Conservation (phyloP, 148 eudicot species). For the Rhododendron simsii region DNA sequence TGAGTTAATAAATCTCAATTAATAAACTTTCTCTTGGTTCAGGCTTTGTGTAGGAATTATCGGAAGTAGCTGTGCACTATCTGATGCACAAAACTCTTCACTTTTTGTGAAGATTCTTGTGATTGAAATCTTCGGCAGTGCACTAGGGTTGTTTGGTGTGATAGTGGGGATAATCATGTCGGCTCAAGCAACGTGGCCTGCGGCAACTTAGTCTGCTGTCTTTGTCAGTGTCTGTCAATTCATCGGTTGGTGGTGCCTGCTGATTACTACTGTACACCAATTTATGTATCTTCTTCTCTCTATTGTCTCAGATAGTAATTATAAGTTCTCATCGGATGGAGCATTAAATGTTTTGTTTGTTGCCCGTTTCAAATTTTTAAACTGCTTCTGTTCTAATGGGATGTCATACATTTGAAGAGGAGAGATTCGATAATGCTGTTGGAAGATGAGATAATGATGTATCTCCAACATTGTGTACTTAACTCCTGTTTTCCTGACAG, state of each 20-base stretch:
- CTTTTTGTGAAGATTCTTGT: slow-evolving; percentile 95
- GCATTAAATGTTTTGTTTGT: not conserved
- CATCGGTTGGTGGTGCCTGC: not conserved
- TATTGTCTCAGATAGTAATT: not conserved
- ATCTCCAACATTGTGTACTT: not conserved
- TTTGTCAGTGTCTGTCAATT: not conserved
- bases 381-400: not conserved
- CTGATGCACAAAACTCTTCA: slow-evolving; percentile 96
- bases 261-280: not conserved
- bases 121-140: slow-evolving; percentile 95
- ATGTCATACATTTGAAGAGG: not conserved
- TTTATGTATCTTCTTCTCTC: not conserved
- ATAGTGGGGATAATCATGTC: slow-evolving; percentile 99
- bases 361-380: not conserved
- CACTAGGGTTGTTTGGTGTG: slow-evolving; percentile 95
- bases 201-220: slow-evolving; percentile 7
- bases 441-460: not conserved
- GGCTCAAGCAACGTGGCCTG: slow-evolving; percentile 97
- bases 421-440: not conserved
- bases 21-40: not conserved
- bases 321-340: not conserved
- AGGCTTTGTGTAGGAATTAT: slow-evolving; percentile 96
- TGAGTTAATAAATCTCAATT: not conserved
- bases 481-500: not conserved
- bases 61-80: slow-evolving; percentile 99